These are phyloP conservation scores for Blastocystis sp. DNA, from an alignment of 352 stramenopile genomes.

Conservation along the genomic window DNA sequence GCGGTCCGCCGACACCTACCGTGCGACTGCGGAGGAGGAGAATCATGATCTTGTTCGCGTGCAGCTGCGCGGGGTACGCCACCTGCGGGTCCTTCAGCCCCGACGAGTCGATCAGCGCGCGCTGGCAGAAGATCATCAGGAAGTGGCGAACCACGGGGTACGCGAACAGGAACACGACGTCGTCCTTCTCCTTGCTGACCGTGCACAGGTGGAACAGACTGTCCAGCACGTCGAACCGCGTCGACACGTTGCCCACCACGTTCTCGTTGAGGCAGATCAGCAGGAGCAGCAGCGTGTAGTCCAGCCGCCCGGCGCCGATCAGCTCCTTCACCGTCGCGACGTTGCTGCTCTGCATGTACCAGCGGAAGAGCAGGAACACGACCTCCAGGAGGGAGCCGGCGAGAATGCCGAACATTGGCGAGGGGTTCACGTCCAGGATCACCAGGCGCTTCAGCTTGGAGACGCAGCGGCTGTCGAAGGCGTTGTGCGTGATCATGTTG, in stretches of 20 bases:
- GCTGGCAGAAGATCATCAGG: conserved; percentile 23
- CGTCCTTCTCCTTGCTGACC: background rate
- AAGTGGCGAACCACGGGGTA: conserved; percentile 37
- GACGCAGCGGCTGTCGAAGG: background rate
- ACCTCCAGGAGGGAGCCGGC: conserved; percentile 16
- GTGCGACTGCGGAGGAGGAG: background rate
- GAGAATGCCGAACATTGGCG: conserved; percentile 20
- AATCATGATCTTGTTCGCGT: conserved; percentile 44
- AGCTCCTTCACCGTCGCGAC: background rate
- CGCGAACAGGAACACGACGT: background rate
- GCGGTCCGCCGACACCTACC: background rate
- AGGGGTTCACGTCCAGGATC: background rate
- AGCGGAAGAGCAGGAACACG: conserved; percentile 1
- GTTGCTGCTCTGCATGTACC: background rate
- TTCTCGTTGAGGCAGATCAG: conserved; percentile 1
- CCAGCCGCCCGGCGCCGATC: background rate
- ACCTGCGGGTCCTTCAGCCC: background rate
- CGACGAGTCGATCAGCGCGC: conserved; percentile 49
- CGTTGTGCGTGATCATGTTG: background rate
- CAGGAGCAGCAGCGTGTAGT: conserved; percentile 44
- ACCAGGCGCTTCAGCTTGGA: conserved; percentile 21
- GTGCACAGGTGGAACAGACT: conserved; percentile 20
- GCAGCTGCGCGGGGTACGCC: conserved; percentile 3
- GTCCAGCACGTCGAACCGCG: conserved; percentile 42
- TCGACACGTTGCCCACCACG: background rate